phyloP scores from a whole-genome alignment of 2,329 filamentous ascomycete species.

The Beauveria sp. region DNA sequence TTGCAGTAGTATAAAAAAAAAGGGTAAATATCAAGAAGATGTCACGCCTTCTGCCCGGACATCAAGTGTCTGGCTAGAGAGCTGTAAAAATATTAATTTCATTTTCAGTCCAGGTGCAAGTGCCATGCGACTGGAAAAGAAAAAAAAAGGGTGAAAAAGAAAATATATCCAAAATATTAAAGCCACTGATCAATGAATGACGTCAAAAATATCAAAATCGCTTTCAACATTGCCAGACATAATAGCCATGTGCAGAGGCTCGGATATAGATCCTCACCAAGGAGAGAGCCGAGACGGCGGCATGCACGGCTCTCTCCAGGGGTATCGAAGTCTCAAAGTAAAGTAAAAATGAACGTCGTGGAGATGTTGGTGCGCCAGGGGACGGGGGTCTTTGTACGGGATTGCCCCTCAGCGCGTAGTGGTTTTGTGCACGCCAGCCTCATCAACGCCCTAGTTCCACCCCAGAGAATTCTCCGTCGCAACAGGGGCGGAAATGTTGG shows the following conservation, averaged over 20 bases:
- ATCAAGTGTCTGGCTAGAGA: not conserved
- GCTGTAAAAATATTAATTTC: not conserved
- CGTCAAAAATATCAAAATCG: conserved; percentile 7
- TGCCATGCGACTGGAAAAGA: not conserved
- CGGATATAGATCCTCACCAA: conserved; percentile 8
- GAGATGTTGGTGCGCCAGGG: not conserved
- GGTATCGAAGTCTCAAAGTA: conserved; percentile 9
- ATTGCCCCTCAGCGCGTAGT: not conserved
- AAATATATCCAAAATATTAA: conserved; percentile 1
- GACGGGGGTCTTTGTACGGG: conserved; percentile 2
- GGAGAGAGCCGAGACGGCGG: not conserved
- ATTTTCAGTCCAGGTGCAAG: not conserved
- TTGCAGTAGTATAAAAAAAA: conserved; percentile 1
- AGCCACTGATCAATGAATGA: not conserved
- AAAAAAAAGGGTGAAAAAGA: conserved; percentile 1
- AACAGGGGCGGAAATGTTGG: conserved; percentile 78
- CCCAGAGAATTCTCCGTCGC: conserved; percentile 92
- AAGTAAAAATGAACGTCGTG: conserved; percentile 9
- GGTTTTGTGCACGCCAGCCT: not conserved
- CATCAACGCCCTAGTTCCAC: conserved; percentile 66
- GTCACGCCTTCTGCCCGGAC: not conserved
- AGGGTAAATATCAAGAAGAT: not conserved
- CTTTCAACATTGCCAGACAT: conserved; percentile 4
- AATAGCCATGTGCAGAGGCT: not conserved
- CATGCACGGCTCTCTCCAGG: not conserved